Conservation (phyloP, 345 rosid genomes). For the Citrus australasica region DNA sequence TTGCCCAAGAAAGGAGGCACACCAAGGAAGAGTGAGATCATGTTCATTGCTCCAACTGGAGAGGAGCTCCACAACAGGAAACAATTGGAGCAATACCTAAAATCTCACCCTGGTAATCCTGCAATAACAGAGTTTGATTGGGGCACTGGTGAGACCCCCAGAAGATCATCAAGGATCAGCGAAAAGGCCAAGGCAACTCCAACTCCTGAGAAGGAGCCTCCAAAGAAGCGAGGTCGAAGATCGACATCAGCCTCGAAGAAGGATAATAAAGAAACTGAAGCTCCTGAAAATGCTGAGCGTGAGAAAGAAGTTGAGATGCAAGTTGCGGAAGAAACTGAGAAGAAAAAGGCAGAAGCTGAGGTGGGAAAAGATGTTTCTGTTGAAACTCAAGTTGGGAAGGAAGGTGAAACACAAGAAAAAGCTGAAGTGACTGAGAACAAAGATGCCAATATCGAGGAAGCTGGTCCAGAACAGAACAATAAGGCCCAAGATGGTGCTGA, state of each 20-base stretch:
- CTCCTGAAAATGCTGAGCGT: conserved; percentile 29
- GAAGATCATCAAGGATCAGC: conserved; percentile 82
- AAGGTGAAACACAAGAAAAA: conserved; percentile 7
- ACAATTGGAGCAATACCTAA: conserved; percentile 76
- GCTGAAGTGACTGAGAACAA: conserved; percentile 12
- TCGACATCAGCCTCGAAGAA: conserved; percentile 51
- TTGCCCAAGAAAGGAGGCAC: conserved; percentile 54
- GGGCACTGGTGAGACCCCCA: conserved; percentile 78
- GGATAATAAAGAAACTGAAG: conserved; percentile 38
- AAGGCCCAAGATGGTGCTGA: conserved; percentile 24
- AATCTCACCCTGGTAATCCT: conserved; percentile 68
- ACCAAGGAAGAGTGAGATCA: conserved; percentile 60
- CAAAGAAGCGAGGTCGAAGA: conserved; percentile 59
- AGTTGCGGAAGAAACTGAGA: conserved; percentile 23
- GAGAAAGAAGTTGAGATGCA: conserved; percentile 28
- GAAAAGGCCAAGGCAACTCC: conserved; percentile 70
- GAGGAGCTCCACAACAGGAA: conserved; percentile 60
- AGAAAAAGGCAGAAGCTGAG: conserved; percentile 18
- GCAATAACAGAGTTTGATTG: conserved; percentile 64
- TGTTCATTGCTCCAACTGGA: conserved; percentile 77
- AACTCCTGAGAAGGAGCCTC: conserved; percentile 62
- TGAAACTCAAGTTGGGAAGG: conserved; percentile 19
- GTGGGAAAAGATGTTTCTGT: conserved; percentile 18
- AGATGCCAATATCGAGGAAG: conserved; percentile 22
- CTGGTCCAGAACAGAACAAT: conserved; percentile 12